Evolutionary conservation across 768 basidiomycete species (phyloP).

Genomic region (Xerocomus potaroensis): DNA sequence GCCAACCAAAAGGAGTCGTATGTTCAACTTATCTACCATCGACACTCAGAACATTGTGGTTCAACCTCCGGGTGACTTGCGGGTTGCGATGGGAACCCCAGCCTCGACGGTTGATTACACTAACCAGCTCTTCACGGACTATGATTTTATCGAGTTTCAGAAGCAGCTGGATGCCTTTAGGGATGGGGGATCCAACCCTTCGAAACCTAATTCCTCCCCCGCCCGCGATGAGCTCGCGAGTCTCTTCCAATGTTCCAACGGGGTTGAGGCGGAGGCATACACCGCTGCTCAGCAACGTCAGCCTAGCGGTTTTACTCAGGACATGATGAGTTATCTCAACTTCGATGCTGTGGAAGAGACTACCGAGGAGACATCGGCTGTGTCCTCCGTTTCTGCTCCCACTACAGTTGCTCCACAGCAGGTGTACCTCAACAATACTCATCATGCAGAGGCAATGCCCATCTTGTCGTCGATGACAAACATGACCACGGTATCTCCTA

Average conservation of each 20-base stretch:
- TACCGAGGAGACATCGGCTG: constrained; percentile 2
- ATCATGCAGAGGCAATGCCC: constrained; percentile 12
- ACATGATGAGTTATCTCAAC: constrained; percentile 39
- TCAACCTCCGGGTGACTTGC: constrained; percentile 36
- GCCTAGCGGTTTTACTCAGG: constrained; percentile 22
- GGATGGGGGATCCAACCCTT: constrained; percentile 4
- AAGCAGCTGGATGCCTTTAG: constrained; percentile 4
- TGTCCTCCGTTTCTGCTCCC: not conserved
- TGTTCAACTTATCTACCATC: constrained; percentile 36
- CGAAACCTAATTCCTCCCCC: not conserved
- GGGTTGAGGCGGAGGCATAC: constrained; percentile 14
- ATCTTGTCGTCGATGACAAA: no score
- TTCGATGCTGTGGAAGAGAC: constrained; percentile 24
- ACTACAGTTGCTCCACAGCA: constrained; percentile 22
- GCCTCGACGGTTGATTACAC: constrained; percentile 6
- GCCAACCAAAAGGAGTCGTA: constrained; percentile 31
- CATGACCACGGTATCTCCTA: no score
- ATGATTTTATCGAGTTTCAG: constrained; percentile 13
- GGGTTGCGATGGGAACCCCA: constrained; percentile 26
- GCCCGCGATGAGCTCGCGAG: constrained; percentile 16
- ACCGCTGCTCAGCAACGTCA: constrained; percentile 12
- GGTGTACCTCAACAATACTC: constrained; percentile 16
- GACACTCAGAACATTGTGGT: constrained; percentile 28
- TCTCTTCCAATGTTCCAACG: constrained; percentile 18
- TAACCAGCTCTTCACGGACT: constrained; percentile 16